Base-by-base conservation (phyloP, 345 rosid species). In the Eucalyptus sp. region DNA sequence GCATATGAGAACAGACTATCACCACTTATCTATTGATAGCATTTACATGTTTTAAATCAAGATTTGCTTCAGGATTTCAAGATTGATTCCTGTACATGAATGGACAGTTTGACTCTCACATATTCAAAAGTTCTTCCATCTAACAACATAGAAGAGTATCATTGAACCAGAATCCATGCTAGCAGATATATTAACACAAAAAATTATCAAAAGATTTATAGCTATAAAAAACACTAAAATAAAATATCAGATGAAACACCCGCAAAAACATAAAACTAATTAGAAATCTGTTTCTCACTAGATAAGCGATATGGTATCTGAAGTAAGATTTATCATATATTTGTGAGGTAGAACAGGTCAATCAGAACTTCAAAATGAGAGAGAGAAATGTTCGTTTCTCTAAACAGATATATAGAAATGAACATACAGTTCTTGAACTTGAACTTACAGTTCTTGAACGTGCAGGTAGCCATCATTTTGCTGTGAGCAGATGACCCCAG, bases 401-500 rank as follows among this genome's bases (percentile, higher is more conserved):
- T 43, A 46, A 46, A 66, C 51, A 66, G 6, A 50, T 31, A 31
- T 8, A 58, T 43, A 86, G 37, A 27, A 29, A 44, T 58, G 33
- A 64, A 87, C 9, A 7, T 50, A 29, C 60, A 50, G 60, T 37
- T 50, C 56, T 86, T 6, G 52, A 37, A 50, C 43, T 11, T 37
- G 88, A 87, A 44, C 94, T 60, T 92, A 96, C 99, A 97, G 86
- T 93, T 96, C 96, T 88, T 64, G 85, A 89, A 97, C 95, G 89
- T 96, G 99, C 31, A 89, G 93, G 94, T 95, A 96, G 90, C 96
- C 95, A 52, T 52, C 56, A 18, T 52, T 52, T 52, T 52, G 56
- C 88, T 94, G 94, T 89, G 51, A 92, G 90, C 99, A 98, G 79
- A 94, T 84, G 90, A 98, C 95, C 44, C 99, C 99, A 13, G 98